Percentiles rank a stretch among this genome's conserved stretches.
phyloP scores from a whole-genome alignment of 1,284 basidiomycete genomes.

The Melanopsichium pennsylvanicum region DNA sequence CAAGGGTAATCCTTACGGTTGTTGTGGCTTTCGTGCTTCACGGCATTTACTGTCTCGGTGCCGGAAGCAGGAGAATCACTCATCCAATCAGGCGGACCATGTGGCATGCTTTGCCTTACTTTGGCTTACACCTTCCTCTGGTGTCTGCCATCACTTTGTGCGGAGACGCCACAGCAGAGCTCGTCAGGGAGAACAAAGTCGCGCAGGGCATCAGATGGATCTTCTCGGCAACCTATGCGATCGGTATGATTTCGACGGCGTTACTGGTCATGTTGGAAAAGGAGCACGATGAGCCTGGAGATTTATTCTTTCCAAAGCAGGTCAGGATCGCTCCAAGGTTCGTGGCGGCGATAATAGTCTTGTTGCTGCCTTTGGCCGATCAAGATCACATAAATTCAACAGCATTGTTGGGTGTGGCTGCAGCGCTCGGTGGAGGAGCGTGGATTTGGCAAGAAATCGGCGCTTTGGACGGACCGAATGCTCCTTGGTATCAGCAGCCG shows the following conservation, averaged over 20 bases:
- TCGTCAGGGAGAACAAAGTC: conserved; percentile 48
- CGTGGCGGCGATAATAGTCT: conserved; percentile 36
- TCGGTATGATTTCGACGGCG: conserved; percentile 46
- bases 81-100: conserved; percentile 47
- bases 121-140: conserved; percentile 49
- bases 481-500: conserved; percentile 31
- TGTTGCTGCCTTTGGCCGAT: conserved; percentile 47
- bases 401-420: conserved; percentile 40
- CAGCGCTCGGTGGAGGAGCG: conserved; percentile 19
- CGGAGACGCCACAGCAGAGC: conserved; percentile 51
- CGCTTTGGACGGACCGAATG: conserved; percentile 54
- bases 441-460: conserved; percentile 51
- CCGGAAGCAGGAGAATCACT: conserved; percentile 29
- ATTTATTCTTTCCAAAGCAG: conserved; percentile 44
- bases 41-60: conserved; percentile 45
- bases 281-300: conserved; percentile 45
- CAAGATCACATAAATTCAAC: conserved; percentile 33
- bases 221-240: conserved; percentile 41
- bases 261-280: conserved; percentile 46
- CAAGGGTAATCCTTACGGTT: conserved; percentile 40
- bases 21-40: conserved; percentile 49
- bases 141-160: conserved; percentile 54
- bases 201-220: conserved; percentile 48
- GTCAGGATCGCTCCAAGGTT: conserved; percentile 43
- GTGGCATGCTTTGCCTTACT: conserved; percentile 27